phyloP scores from a whole-genome alignment of 2,329 filamentous ascomycete species.

The Trichoderma gracile region DNA sequence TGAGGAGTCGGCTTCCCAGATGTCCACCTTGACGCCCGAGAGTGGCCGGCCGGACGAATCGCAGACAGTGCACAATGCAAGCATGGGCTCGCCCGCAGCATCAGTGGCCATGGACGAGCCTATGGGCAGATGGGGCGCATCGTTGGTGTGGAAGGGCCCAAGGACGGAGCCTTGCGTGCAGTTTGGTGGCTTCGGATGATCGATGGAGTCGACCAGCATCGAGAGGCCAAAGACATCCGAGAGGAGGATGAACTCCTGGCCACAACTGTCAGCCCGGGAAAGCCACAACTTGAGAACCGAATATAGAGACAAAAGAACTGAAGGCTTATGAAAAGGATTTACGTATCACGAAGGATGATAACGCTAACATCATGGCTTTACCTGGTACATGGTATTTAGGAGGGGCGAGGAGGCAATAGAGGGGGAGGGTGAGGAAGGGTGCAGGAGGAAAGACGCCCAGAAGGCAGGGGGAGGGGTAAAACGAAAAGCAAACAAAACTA shows the following conservation, averaged over 20 bases:
- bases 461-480: neutral
- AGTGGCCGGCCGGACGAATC: slow-evolving; percentile 63
- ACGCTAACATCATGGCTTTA: neutral
- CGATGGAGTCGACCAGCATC: slow-evolving; percentile 72
- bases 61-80: slow-evolving; percentile 67
- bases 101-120: slow-evolving; percentile 65
- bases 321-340: neutral
- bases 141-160: slow-evolving; percentile 77
- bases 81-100: slow-evolving; percentile 62
- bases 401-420: neutral
- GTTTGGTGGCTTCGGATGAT: slow-evolving; percentile 69
- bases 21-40: slow-evolving; percentile 65
- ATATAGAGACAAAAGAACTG: neutral
- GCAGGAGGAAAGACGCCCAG: neutral
- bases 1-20: slow-evolving; percentile 76
- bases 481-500: neutral
- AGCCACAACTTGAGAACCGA: neutral
- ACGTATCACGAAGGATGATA: neutral
- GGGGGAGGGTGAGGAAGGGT: neutral
- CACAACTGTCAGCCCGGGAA: neutral
- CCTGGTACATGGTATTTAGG: neutral
- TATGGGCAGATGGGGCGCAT: slow-evolving; percentile 55
- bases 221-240: slow-evolving; percentile 74
- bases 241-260: slow-evolving; percentile 71
- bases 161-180: slow-evolving; percentile 76